A percentile compares a stretch with the other conserved stretches of the same genome.
These are phyloP conservation scores for Penicillium nordicum DNA, from an alignment of 2,329 filamentous ascomycete genomes.

Conservation along the genomic window DNA sequence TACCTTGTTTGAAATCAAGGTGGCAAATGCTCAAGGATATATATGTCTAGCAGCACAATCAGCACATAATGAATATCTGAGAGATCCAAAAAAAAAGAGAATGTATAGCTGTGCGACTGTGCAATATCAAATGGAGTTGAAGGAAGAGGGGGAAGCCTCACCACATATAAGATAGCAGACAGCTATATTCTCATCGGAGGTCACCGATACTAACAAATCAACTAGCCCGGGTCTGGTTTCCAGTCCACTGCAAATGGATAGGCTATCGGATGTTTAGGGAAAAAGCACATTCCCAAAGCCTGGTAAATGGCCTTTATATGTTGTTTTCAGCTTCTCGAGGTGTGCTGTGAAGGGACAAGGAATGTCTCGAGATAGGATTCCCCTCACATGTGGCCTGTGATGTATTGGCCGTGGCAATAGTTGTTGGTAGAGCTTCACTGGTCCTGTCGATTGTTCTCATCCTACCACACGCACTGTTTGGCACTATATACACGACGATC, in stretches of 20 bases:
- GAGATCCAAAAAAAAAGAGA: conserved; percentile 8
- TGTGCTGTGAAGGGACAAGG: background rate
- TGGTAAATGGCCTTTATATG: conserved; percentile 5
- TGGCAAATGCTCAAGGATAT: background rate
- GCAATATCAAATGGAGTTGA: conserved; percentile 7
- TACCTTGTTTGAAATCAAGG: background rate
- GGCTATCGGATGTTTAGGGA: background rate
- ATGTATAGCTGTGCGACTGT: conserved; percentile 7
- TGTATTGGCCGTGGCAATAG: conserved; percentile 2
- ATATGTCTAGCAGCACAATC: background rate
- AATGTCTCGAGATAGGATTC: background rate
- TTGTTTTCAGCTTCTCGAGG: background rate
- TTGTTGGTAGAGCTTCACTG: too few species aligned
- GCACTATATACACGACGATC: background rate
- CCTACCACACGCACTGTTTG: background rate
- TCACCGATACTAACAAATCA: conserved; percentile 19
- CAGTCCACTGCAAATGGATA: background rate
- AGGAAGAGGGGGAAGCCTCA: conserved; percentile 4
- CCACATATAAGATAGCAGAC: conserved; percentile 12
- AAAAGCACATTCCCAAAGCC: background rate
- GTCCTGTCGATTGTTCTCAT: background rate
- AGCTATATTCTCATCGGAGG: conserved; percentile 19
- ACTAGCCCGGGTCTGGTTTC: background rate
- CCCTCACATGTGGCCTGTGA: background rate
- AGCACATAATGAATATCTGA: conserved; percentile 1